Evolutionary conservation across 1,284 basidiomycete species (phyloP).

Genomic region (Leccinum angustisporum): DNA sequence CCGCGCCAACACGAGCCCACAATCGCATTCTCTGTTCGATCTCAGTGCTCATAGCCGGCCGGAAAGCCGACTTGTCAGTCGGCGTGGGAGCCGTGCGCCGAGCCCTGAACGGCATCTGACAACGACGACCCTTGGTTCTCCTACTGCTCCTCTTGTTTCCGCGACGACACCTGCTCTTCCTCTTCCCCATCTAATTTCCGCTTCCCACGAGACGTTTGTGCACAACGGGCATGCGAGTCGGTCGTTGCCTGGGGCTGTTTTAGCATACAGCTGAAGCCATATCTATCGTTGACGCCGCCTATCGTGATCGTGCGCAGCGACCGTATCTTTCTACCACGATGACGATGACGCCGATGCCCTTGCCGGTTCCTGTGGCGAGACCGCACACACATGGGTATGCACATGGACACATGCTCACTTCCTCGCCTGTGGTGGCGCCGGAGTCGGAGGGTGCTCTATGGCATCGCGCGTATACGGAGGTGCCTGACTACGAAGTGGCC

Average conservation of each 20-base stretch:
- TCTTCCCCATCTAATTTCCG: not conserved
- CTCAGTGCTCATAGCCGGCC: conserved; percentile 25
- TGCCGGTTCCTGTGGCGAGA: not conserved
- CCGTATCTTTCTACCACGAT: not conserved
- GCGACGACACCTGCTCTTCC: not conserved
- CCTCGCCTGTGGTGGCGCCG: conserved; percentile 3
- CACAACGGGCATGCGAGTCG: conserved; percentile 53
- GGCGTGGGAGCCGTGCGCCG: conserved; percentile 46
- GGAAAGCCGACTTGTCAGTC: conserved; percentile 42
- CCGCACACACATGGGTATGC: not conserved
- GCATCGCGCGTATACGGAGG: conserved; percentile 65
- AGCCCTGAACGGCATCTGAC: conserved; percentile 46
- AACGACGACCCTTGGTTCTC: conserved; percentile 14
- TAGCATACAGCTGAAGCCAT: conserved; percentile 61
- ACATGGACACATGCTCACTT: conserved; percentile 1
- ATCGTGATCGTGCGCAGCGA: not conserved
- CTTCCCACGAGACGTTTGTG: conserved; percentile 45
- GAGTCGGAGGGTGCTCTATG: conserved; percentile 39
- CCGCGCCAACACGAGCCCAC: conserved; percentile 10
- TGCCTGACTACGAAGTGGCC: conserved; percentile 83
- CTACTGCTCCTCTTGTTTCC: not conserved
- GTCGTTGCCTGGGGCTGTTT: conserved; percentile 52
- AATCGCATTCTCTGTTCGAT: conserved; percentile 24
- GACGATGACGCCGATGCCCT: not conserved
- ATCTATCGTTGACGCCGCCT: conserved; percentile 38